Base-by-base conservation (phyloP, 371 early-diverging fungal genomes). In the Rhizopus sp. region DNA sequence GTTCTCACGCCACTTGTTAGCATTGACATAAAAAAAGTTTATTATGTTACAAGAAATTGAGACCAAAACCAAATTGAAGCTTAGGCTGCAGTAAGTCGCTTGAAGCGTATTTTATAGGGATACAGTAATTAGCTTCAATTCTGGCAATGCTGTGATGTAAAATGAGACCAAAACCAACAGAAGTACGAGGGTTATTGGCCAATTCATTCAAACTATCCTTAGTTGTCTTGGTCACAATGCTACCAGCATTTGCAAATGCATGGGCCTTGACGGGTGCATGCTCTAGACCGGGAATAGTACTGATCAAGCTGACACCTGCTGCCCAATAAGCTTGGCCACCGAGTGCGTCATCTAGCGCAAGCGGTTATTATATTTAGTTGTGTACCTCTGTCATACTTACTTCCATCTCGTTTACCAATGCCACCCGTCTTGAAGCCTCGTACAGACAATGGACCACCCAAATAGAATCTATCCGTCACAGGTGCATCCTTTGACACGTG, bases 251-350 rank as follows among this genome's bases (percentile, higher is more conserved):
- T 34, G 85, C 84, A 79, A 93, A 97, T 13, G 90, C 68, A 70
- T 97, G 97, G 1, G 85, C 90, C 55, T 84, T 87, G 42, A 97
- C 71, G 15, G 88, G 85, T 5, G 81, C 69, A 40, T 75, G 66
- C 6, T 62, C 56, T 7, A 90, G 67, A 17, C 80, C 85, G 9
- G 95, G 95, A 59, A 96, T 65, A 3, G 92, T 85, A 0, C 91
- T 83, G 50, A 93, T 82, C 54, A 94, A 68, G 59, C 90, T 89
- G n/a, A 89, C 63, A 0, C 96, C 96, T 0, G 85, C 86, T 13
- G 90, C 84, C 66, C 85, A 83, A 69, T 85, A 93, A 30, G 83
- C 68, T 57, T 95, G 90, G n/a, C 96, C 98, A 52, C 98, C 98
- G 5, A 95, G 59, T 12, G 85, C 78, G 70, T 97, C 96, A 49